Base-by-base conservation (phyloP, 257 asterid genomes). In the Handroanthus guayacan region DNA sequence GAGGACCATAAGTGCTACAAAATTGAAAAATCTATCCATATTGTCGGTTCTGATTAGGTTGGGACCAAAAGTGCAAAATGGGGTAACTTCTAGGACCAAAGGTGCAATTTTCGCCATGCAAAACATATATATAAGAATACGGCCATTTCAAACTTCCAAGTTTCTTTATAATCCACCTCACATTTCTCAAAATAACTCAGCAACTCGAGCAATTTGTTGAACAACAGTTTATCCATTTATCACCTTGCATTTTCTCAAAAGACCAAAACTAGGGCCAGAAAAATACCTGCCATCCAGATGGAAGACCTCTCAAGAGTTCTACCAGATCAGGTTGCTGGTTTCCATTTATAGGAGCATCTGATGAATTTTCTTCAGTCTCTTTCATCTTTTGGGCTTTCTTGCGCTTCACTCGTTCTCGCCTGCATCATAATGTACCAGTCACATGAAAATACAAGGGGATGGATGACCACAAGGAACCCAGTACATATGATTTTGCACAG, bases 321-420 rank as follows among this genome's bases (percentile, higher is more conserved):
- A 80, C 79, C 9, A 95, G 86, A 86, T 91, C 85, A n/a, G 91
- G 84, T 81, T 85, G 85, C 71, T 78, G 76, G 64, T 67, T 79
- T 78, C 75, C 85, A 77, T 77, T 88, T 6, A 78, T 61, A 63
- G 78, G 63, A 41, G 65, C 83, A 51, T 86, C 90, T 62, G 88
- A 67, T 48, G 87, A 80, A 58, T 64, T 80, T 66, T 63, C 79
- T 74, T 51, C 79, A 45, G 85, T 66, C 69, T 86, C 95, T 71
- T 87, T 91, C 79, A 72, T 79, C 79, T 76, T 83, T 82, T 87
- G 80, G 5, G 94, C 92, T 72, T 90, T 88, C 88, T 78, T 91
- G 76, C 96, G 96, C 84, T 91, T 95, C 75, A 95, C 99, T 36
- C 97, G 92, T 78, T 90, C 99, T 80, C 97, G 90, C 99, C 99